A percentile compares a stretch with the other conserved stretches of the same genome.
These are phyloP conservation scores for Hypsizygus marmoreus DNA, from an alignment of 768 basidiomycete species.

Conservation along the genomic window DNA sequence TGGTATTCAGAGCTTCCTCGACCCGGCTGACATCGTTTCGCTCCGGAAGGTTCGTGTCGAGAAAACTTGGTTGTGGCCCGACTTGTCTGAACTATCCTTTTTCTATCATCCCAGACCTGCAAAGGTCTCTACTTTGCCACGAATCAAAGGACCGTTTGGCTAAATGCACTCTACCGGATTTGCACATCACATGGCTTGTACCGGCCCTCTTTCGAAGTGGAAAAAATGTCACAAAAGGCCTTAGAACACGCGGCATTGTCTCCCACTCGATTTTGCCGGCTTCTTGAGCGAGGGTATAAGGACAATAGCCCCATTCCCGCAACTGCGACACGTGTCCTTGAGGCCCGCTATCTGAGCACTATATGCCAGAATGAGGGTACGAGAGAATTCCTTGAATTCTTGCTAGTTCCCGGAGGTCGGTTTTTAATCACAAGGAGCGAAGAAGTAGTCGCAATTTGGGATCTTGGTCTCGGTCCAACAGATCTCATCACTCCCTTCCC, in stretches of 20 bases:
- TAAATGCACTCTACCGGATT: neutral
- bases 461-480: too few relatives aligned
- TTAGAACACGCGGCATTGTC: neutral
- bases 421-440: neutral
- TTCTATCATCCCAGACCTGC: neutral
- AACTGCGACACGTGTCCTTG: too few relatives aligned
- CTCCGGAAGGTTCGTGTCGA: neutral
- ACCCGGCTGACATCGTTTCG: too few relatives aligned
- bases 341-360: too few relatives aligned
- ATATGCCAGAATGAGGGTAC: too few relatives aligned
- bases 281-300: too few relatives aligned
- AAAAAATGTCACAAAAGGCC: neutral
- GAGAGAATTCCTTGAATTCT: neutral
- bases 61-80: too few relatives aligned
- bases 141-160: neutral
- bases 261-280: neutral
- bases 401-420: neutral
- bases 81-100: neutral
- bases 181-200: neutral
- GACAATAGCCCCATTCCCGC: too few relatives aligned
- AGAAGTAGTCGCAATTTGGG: neutral
- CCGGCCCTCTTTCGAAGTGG: neutral
- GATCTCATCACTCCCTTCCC: too few relatives aligned
- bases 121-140: neutral
- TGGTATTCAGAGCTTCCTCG: too few relatives aligned